Conservation (phyloP, 2,329 filamentous ascomycete species). For the Aspergillus quadrilineatus region DNA sequence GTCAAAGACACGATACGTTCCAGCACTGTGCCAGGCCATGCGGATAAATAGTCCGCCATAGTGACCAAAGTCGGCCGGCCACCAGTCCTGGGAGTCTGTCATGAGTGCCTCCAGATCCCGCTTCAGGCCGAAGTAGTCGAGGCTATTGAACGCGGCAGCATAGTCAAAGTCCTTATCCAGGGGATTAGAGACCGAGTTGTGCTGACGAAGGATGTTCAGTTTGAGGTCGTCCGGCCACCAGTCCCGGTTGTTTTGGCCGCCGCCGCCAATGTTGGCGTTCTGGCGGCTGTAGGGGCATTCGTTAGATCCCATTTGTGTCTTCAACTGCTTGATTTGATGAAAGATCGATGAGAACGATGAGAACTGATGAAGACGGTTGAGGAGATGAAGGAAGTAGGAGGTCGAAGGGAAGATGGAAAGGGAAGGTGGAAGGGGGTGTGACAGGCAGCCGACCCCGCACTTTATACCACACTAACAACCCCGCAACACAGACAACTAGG, state of each 20-base stretch:
- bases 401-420: neutral
- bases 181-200: conserved; percentile 64
- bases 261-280: conserved; percentile 50
- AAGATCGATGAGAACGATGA: neutral
- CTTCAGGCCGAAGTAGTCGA: conserved; percentile 71
- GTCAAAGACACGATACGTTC: conserved; percentile 73
- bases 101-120: conserved; percentile 69
- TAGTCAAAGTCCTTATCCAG: conserved; percentile 69
- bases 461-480: neutral
- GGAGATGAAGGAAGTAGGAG: neutral
- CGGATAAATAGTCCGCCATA: conserved; percentile 78
- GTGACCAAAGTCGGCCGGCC: conserved; percentile 79
- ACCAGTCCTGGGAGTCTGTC: conserved; percentile 78
- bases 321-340: neutral
- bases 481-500: neutral
- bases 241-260: conserved; percentile 67
- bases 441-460: conserved; percentile 5
- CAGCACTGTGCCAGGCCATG: conserved; percentile 78
- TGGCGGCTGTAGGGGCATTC: conserved; percentile 26
- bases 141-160: conserved; percentile 66
- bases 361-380: neutral
- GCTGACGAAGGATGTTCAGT: conserved; percentile 72
- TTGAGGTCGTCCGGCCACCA: conserved; percentile 72
- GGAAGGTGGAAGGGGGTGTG: neutral
- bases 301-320: conserved; percentile 22